phyloP scores from a whole-genome alignment of 2,329 filamentous ascomycete species.

The Fulvia fulva region DNA sequence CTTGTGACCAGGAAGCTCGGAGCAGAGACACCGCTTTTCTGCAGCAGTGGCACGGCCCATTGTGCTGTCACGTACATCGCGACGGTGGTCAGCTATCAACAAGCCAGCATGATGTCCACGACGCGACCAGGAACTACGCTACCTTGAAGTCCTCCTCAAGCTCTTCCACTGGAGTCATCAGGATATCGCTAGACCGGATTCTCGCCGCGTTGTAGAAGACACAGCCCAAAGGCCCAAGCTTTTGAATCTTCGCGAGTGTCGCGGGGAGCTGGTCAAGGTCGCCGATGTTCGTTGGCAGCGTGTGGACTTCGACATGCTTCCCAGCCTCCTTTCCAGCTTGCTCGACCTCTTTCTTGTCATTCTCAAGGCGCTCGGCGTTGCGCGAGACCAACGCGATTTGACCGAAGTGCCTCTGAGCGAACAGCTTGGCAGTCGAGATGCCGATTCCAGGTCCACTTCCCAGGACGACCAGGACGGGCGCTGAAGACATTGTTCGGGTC shows the following conservation, averaged over 20 bases:
- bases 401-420: constrained; percentile 8
- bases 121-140: not conserved
- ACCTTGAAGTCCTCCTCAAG: constrained; percentile 14
- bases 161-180: constrained; percentile 10
- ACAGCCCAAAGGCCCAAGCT: constrained; percentile 9
- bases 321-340: not conserved
- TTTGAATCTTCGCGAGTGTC: constrained; percentile 7
- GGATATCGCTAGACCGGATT: constrained; percentile 6
- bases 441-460: constrained; percentile 16
- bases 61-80: constrained; percentile 14
- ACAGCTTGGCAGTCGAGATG: constrained; percentile 12
- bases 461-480: constrained; percentile 10
- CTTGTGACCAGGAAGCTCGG: constrained; percentile 12
- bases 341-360: constrained; percentile 8
- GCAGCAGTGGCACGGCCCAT: constrained; percentile 9
- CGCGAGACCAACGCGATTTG: constrained; percentile 15
- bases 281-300: constrained; percentile 6
- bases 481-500: no score
- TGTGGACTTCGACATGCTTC: constrained; percentile 2
- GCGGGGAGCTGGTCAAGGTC: constrained; percentile 7
- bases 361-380: constrained; percentile 12
- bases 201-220: constrained; percentile 16
- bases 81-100: constrained; percentile 2
- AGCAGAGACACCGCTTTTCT: not conserved
- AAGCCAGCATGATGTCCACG: not conserved